Conservation (phyloP, 164 flowering plant genomes). For the Vitis amurensis region DNA sequence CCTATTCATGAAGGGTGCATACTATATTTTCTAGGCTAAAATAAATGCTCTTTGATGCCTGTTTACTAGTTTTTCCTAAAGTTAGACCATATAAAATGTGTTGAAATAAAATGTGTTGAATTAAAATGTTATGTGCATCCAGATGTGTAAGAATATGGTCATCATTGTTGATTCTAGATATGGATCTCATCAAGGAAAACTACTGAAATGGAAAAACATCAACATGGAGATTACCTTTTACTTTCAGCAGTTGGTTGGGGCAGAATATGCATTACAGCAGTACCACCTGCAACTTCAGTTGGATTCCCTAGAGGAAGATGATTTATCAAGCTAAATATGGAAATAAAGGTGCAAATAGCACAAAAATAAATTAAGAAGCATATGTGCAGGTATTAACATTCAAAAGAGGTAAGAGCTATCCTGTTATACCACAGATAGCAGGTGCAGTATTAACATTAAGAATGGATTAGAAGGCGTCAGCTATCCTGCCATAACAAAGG, state of each 20-base stretch:
- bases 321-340: not conserved
- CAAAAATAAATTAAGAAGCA: not conserved
- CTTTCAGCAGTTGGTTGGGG: conserved; percentile 83
- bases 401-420: not conserved
- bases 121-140: not conserved
- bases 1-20: too few relatives aligned
- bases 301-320: conserved; percentile 37
- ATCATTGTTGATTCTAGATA: not conserved
- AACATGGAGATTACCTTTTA: conserved; percentile 54
- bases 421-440: too few relatives aligned
- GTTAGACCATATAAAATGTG: not conserved
- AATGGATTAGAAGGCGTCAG: too few relatives aligned
- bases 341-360: not conserved
- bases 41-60: too few relatives aligned
- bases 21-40: too few relatives aligned
- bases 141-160: not conserved
- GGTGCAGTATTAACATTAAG: too few relatives aligned
- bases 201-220: not conserved
- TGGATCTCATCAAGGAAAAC: not conserved
- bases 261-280: conserved; percentile 47
- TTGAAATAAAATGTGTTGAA: not conserved
- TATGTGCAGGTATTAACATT: not conserved
- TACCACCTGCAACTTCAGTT: conserved; percentile 44
- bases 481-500: too few relatives aligned
- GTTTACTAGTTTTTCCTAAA: not conserved